Conservation (phyloP, 768 basidiomycete species). For the Podaxis sp. region DNA sequence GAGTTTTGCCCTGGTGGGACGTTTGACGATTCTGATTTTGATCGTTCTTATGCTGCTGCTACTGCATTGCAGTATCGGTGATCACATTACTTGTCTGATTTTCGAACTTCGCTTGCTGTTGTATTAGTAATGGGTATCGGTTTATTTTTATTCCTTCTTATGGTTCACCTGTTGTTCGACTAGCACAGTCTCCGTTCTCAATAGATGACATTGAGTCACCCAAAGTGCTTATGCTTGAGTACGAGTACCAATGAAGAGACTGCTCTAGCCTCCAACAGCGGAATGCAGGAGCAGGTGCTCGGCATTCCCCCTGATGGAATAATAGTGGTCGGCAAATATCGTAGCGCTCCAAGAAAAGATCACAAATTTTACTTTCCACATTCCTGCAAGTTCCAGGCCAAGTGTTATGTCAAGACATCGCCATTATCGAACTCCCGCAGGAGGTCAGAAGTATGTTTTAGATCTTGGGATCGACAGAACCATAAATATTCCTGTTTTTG, state of each 20-base stretch:
- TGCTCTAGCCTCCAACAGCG: background rate
- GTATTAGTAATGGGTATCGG: constrained; percentile 1
- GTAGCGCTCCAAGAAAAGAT: background rate
- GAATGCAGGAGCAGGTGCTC: background rate
- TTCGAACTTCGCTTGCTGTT: background rate
- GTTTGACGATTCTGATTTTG: constrained; percentile 38
- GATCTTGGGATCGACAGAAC: background rate
- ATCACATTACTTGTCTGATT: background rate
- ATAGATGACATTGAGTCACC: background rate
- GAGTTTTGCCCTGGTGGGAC: constrained; percentile 33
- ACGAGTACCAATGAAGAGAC: background rate
- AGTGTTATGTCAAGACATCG: background rate
- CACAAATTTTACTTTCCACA: too few species aligned
- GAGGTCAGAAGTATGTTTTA: background rate
- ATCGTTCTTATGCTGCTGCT: constrained; percentile 27
- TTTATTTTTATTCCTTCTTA: constrained; percentile 8
- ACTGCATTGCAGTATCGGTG: constrained; percentile 13
- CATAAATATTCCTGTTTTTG: background rate
- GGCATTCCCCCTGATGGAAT: background rate
- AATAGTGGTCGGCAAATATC: background rate
- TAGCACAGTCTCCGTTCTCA: background rate
- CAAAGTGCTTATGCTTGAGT: background rate
- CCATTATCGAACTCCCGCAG: background rate
- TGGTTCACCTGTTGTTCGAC: background rate
- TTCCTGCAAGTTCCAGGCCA: background rate